Evolutionary conservation across 331 rosid species (phyloP).

Genomic region (Erythrophleum ivorense): DNA sequence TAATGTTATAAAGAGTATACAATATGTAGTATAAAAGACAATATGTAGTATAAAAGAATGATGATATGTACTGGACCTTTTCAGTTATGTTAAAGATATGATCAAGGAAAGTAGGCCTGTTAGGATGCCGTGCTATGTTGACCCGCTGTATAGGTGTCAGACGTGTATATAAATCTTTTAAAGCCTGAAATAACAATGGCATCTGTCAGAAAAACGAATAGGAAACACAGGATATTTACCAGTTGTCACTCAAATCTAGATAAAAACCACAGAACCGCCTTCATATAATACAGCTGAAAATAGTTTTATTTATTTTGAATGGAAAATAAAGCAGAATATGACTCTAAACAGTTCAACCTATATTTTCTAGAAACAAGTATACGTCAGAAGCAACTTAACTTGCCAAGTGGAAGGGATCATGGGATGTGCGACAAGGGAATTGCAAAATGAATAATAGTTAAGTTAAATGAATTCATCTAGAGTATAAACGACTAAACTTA

Average conservation of each 20-base stretch:
- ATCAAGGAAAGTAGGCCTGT: slow-evolving; percentile 97
- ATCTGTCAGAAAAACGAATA: slow-evolving; percentile 17
- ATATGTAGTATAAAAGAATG: slow-evolving; percentile 9
- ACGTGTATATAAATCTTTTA: slow-evolving; percentile 68
- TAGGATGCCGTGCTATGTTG: slow-evolving; percentile 91
- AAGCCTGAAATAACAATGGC: slow-evolving; percentile 68
- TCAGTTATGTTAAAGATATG: slow-evolving; percentile 91
- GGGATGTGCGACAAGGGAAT: background rate
- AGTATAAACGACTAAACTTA: background rate
- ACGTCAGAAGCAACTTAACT: slow-evolving; percentile 20
- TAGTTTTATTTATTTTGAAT: background rate
- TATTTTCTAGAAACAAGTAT: slow-evolving; percentile 31
- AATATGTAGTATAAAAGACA: background rate
- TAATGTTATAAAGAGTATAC: slow-evolving; percentile 26
- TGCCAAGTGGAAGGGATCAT: slow-evolving; percentile 8
- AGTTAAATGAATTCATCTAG: slow-evolving; percentile 22
- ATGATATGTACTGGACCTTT: slow-evolving; percentile 56
- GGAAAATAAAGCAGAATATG: background rate
- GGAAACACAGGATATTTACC: slow-evolving; percentile 22
- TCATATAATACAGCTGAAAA: background rate
- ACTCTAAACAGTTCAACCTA: slow-evolving; percentile 17
- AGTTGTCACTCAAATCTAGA: background rate
- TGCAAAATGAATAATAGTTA: slow-evolving; percentile 12
- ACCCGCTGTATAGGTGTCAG: slow-evolving; percentile 90
- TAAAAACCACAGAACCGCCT: slow-evolving; percentile 10